phyloP scores from a whole-genome alignment of 371 early-diverging fungal species.

The Entomophthora muscae region DNA sequence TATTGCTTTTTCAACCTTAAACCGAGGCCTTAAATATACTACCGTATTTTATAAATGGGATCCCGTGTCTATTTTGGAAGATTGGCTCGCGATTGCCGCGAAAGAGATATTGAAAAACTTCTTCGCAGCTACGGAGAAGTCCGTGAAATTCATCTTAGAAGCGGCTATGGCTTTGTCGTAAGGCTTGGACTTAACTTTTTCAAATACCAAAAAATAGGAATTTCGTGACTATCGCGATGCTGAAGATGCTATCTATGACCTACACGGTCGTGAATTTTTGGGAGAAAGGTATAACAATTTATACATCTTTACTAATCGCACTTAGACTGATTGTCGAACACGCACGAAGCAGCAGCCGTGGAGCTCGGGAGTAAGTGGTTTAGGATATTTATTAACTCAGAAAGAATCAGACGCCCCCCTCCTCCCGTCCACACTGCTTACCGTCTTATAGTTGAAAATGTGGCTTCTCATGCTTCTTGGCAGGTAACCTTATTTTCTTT shows the following conservation, averaged over 20 bases:
- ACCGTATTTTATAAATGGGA: neutral
- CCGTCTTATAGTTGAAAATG: conserved; percentile 47
- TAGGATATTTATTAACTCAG: neutral
- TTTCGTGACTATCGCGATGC: conserved; percentile 52
- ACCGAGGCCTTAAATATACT: neutral
- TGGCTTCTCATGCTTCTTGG: conserved; percentile 56
- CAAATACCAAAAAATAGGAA: conserved; percentile 16
- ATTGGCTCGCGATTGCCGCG: conserved; percentile 42
- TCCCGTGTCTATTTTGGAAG: conserved; percentile 53
- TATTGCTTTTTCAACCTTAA: neutral
- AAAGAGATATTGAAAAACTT: conserved; percentile 46
- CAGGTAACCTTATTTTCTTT: conserved; percentile 33
- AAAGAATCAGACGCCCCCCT: conserved; percentile 17
- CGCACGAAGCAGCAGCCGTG: conserved; percentile 1
- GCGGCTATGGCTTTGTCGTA: conserved; percentile 53
- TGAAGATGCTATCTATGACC: conserved; percentile 50
- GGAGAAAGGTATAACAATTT: conserved; percentile 40
- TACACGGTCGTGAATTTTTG: conserved; percentile 45
- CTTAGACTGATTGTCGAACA: conserved; percentile 5
- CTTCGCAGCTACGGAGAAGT: conserved; percentile 47
- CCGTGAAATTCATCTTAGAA: conserved; percentile 51
- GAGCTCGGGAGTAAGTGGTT: neutral
- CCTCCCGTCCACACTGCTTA: conserved; percentile 34
- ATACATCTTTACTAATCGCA: neutral
- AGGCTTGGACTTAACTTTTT: conserved; percentile 3